phyloP scores from a whole-genome alignment of 495 filamentous ascomycete genomes.

The Aspergillus leporis region DNA sequence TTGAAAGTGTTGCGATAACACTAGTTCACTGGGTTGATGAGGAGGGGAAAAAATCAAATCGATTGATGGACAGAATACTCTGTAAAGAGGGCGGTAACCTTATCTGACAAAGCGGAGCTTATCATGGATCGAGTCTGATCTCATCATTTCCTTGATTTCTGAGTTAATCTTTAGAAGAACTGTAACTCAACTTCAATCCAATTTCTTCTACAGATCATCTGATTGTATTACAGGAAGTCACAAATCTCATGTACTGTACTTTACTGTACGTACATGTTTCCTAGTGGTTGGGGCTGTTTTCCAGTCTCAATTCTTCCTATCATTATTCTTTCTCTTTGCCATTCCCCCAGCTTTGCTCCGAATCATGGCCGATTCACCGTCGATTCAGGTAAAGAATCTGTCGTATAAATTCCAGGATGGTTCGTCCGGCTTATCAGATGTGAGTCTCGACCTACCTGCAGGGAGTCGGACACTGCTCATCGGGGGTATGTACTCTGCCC shows the following conservation, averaged over 20 bases:
- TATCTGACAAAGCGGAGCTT: conserved; percentile 10
- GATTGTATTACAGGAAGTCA: too few species aligned
- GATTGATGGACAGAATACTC: conserved; percentile 1
- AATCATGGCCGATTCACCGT: conserved; percentile 38
- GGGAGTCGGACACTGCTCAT: conserved; percentile 88
- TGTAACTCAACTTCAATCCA: neutral
- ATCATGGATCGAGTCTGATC: conserved; percentile 9
- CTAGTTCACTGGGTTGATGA: neutral
- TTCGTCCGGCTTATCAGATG: conserved; percentile 66
- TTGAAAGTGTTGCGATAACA: neutral
- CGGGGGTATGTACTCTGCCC: conserved; percentile 59
- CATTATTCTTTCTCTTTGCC: neutral
- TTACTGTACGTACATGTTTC: too few species aligned
- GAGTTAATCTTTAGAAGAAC: too few species aligned
- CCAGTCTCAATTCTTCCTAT: neutral
- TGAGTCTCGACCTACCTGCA: conserved; percentile 74
- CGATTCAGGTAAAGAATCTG: conserved; percentile 70
- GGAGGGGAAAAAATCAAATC: conserved; percentile 1
- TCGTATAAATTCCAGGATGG: conserved; percentile 89
- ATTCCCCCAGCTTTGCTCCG: neutral
- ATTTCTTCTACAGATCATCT: too few species aligned
- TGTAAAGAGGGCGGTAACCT: neutral
- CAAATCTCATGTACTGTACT: too few species aligned
- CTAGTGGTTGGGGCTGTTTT: too few species aligned
- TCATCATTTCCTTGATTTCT: neutral